Conservation (phyloP, 1,284 basidiomycete genomes). For the Microbotryum scabiosae region DNA sequence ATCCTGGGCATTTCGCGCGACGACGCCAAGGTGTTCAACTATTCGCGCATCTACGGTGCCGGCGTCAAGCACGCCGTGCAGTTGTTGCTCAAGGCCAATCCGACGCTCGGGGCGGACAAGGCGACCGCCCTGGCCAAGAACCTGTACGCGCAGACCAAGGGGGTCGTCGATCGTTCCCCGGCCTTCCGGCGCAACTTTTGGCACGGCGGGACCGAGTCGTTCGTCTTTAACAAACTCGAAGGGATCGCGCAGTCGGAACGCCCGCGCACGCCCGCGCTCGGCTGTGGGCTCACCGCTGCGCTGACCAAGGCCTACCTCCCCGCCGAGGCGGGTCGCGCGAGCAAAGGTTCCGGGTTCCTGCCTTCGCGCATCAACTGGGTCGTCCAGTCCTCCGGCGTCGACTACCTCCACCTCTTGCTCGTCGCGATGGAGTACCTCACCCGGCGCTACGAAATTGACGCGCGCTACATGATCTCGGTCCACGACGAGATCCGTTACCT, state of each 20-base stretch:
- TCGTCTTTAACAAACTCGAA: conserved; percentile 98
- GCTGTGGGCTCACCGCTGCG: conserved; percentile 87
- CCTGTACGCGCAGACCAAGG: conserved; percentile 89
- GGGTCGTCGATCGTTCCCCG: conserved; percentile 40
- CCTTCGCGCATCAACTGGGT: conserved; percentile 99
- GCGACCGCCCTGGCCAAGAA: conserved; percentile 76
- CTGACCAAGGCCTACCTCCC: conserved; percentile 82
- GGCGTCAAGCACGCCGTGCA: conserved; percentile 90
- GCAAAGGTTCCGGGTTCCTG: conserved; percentile 78
- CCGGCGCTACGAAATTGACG: conserved; percentile 70
- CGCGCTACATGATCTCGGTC: conserved; percentile 91
- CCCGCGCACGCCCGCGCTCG: conserved; percentile 86
- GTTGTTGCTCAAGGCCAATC: conserved; percentile 77
- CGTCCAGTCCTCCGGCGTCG: conserved; percentile 95
- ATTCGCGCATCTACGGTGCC: conserved; percentile 96
- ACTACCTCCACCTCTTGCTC: conserved; percentile 94
- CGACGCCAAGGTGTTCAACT: conserved; percentile 98
- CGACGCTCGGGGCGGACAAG: conserved; percentile 65
- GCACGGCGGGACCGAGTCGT: conserved; percentile 95
- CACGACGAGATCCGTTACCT: conserved; percentile 96
- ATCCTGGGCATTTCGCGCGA: conserved; percentile 91
- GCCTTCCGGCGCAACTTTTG: conserved; percentile 61
- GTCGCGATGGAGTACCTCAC: conserved; percentile 89
- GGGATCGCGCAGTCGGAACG: conserved; percentile 80
- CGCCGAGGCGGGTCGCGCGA: conserved; percentile 42